Evolutionary conservation across 805 yeast genomes (phyloP), one percentile per base, ranked within the genome.

Genomic region (Naumovozyma castellii): DNA sequence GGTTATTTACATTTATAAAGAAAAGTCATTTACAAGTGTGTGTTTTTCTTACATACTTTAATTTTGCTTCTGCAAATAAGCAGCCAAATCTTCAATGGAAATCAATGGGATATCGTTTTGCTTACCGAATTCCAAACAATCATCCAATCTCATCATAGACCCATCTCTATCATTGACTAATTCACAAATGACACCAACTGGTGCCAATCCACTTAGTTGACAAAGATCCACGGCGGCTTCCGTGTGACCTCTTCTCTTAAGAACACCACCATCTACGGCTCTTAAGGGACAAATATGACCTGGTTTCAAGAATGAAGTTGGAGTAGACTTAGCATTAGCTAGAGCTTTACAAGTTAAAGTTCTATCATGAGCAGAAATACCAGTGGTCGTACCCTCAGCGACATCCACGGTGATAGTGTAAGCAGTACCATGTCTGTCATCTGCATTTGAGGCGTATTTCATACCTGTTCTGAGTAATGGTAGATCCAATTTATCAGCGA

Each of bases 221-320:
- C 95, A 80, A 47, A 92, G 69, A 57, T 90, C 95, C 6, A 92
- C 94, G 19, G 86, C 87, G 14, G 98, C 97, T 66, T 92, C 99
- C 9, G 99, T 92, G 60, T 92, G 99, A 13, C 99, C 99, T 42
- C 84, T 70, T 69, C 99, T 82, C 37, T 67, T 65, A 41, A 78
- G 67, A 42, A 92, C 76, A 38, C 94, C 80, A 1, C 95, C 95
- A 18, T 83, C 83, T 16, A 72, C 83, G 2, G 97, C 97, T 51
- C 97, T 73, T 51, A 92, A 71, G 2, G 98, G 99, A 48, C 90
- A 76, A 22, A 92, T 68, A 57, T 92, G 99, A 14, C 99, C 99
- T 0, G 99, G 99, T 53, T 83, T 77, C 57, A 84, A 66, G 57
- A 92, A 84, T 43, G 85, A 88, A 0, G 49, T 65, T 0, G 94